Percentiles rank a stretch among this genome's conserved stretches.
Evolutionary conservation across 306 rosid species (phyloP).

Genomic region (Trifolium dubium): DNA sequence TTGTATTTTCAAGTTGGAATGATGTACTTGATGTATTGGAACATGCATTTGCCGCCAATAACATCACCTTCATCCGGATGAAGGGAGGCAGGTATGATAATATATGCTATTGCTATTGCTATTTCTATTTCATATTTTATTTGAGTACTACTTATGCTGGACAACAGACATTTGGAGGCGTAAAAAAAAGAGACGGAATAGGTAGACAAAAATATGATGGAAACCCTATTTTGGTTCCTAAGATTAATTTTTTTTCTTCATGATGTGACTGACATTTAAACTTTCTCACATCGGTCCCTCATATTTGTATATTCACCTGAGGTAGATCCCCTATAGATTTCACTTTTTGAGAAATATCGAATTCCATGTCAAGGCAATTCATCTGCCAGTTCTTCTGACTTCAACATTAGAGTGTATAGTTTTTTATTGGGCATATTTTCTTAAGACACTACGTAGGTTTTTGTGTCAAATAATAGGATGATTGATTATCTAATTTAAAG

Average conservation of each 20-base stretch:
- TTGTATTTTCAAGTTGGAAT: slow-evolving; percentile 96
- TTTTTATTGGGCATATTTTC: slow-evolving; percentile 7
- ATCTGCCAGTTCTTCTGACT: too few species aligned
- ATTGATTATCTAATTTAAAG: background rate
- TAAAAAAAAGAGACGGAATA: slow-evolving; percentile 10
- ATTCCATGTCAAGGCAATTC: background rate
- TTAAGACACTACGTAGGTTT: slow-evolving; percentile 3
- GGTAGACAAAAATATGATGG: slow-evolving; percentile 9
- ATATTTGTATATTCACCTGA: background rate
- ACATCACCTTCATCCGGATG: slow-evolving; percentile 72
- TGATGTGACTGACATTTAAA: background rate
- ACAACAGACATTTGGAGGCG: slow-evolving; percentile 17
- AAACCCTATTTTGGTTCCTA: slow-evolving; percentile 19
- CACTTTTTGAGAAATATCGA: background rate
- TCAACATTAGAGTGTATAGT: background rate
- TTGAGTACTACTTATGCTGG: slow-evolving; percentile 35
- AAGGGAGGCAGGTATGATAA: slow-evolving; percentile 91
- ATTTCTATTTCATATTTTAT: background rate
- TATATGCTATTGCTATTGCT: background rate
- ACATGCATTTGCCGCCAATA: slow-evolving; percentile 78
- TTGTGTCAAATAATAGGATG: slow-evolving; percentile 5
- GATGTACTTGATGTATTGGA: slow-evolving; percentile 95
- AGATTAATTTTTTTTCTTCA: background rate
- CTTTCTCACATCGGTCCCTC: background rate
- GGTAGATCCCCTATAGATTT: background rate